Evolutionary conservation across 495 filamentous ascomycete genomes (phyloP).

Genomic region (Penicillium coffeae): DNA sequence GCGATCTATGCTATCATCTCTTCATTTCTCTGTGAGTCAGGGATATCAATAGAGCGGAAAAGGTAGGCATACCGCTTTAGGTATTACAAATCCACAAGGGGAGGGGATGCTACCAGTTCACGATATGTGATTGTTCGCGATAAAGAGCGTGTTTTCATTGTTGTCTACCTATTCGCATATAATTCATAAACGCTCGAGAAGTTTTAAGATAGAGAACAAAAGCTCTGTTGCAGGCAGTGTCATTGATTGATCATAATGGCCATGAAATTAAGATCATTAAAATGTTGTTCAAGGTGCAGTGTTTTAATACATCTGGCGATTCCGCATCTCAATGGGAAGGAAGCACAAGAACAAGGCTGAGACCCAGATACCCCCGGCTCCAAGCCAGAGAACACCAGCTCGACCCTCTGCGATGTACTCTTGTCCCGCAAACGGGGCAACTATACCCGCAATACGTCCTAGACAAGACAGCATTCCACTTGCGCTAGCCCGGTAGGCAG

Average conservation of each 20-base stretch:
- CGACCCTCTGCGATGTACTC: slow-evolving; percentile 6
- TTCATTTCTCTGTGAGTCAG: no score
- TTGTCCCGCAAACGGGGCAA: slow-evolving; percentile 11
- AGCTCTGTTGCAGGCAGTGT: no score
- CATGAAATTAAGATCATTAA: no score
- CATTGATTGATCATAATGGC: no score
- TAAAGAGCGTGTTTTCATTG: not conserved
- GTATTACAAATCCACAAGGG: no score
- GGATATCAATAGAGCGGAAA: no score
- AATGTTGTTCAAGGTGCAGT: no score
- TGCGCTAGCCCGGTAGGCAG: slow-evolving; percentile 9
- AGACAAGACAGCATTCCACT: slow-evolving; percentile 13
- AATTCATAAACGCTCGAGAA: not conserved
- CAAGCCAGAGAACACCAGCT: slow-evolving; percentile 9
- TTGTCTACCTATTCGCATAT: not conserved
- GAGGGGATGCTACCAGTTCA: no score
- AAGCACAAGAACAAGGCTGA: slow-evolving; percentile 10
- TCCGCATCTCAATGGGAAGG: slow-evolving; percentile 9
- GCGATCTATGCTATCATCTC: no score
- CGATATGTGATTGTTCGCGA: no score
- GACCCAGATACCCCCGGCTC: slow-evolving; percentile 10
- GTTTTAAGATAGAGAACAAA: not conserved
- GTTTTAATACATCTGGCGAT: slow-evolving; percentile 9
- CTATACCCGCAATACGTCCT: slow-evolving; percentile 8
- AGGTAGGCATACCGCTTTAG: no score